Evolutionary conservation across 2,329 filamentous ascomycete species (phyloP).

Genomic region (Arthrobotrys entomopaga): DNA sequence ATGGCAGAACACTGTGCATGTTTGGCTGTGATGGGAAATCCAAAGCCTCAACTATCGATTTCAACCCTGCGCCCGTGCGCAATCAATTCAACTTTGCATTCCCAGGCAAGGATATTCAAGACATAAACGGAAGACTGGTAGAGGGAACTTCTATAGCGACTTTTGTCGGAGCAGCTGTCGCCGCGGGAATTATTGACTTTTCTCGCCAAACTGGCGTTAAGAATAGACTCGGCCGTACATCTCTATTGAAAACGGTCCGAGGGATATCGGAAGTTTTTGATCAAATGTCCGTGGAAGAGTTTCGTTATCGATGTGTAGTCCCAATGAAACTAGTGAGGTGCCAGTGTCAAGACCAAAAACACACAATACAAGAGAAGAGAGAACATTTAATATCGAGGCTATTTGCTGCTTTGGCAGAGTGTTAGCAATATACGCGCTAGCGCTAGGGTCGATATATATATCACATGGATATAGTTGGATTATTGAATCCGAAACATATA

Average conservation of each 20-base stretch:
- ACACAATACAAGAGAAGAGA: no score
- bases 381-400: no score
- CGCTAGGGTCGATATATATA: no score
- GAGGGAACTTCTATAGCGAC: neutral
- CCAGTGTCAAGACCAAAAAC: no score
- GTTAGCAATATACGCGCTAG: no score
- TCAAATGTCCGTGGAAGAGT: neutral
- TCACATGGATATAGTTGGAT: no score
- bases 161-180: neutral
- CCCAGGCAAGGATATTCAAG: slow-evolving; percentile 1
- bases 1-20: neutral
- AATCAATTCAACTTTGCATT: neutral
- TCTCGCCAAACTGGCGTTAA: neutral
- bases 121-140: neutral
- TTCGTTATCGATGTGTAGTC: neutral
- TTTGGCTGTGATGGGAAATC: slow-evolving; percentile 1
- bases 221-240: neutral
- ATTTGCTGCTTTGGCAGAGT: no score
- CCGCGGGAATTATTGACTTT: slow-evolving; percentile 1
- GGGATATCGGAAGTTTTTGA: slow-evolving; percentile 1
- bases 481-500: no score
- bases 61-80: neutral
- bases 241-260: neutral
- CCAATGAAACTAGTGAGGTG: neutral
- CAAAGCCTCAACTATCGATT: neutral